A percentile compares a stretch with the other conserved stretches of the same genome.
phyloP scores from a whole-genome alignment of 2,329 filamentous ascomycete species.

The Cadophora sp. region DNA sequence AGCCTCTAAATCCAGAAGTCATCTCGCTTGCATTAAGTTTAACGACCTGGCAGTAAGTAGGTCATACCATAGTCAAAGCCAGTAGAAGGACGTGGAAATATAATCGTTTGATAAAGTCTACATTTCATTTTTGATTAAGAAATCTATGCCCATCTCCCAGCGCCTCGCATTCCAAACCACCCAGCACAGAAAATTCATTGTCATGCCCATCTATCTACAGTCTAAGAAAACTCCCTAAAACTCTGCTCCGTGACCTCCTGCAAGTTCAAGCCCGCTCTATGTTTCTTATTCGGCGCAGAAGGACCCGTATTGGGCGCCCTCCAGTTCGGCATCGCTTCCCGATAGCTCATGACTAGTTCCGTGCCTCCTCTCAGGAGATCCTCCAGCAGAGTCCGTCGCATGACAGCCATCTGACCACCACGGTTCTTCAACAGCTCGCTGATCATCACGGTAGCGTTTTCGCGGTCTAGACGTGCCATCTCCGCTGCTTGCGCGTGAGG shows the following conservation, averaged over 20 bases:
- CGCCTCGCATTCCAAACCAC: background rate
- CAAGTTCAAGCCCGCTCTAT: slow-evolving; percentile 25
- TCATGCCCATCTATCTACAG: too few species aligned
- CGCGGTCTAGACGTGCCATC: slow-evolving; percentile 61
- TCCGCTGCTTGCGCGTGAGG: slow-evolving; percentile 46
- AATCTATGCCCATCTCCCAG: too few species aligned
- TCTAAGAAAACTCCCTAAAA: slow-evolving; percentile 26
- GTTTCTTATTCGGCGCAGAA: slow-evolving; percentile 19
- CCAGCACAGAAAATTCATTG: background rate
- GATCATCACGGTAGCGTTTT: slow-evolving; percentile 66
- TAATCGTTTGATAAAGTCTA: too few species aligned
- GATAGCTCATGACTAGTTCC: slow-evolving; percentile 38
- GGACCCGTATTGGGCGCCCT: slow-evolving; percentile 10
- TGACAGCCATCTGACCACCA: slow-evolving; percentile 50
- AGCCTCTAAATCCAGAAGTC: too few species aligned
- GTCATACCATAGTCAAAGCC: too few species aligned
- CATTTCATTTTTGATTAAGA: too few species aligned
- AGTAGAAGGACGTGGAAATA: too few species aligned
- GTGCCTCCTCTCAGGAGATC: slow-evolving; percentile 59
- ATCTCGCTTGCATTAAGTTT: too few species aligned
- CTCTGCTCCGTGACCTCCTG: slow-evolving; percentile 30
- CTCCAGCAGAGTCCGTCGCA: slow-evolving; percentile 52
- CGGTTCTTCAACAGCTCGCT: slow-evolving; percentile 59
- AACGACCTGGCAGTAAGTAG: too few species aligned
- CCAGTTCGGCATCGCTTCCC: slow-evolving; percentile 29